Conservation (phyloP, 257 asterid genomes). For the Coffea eugenioides region DNA sequence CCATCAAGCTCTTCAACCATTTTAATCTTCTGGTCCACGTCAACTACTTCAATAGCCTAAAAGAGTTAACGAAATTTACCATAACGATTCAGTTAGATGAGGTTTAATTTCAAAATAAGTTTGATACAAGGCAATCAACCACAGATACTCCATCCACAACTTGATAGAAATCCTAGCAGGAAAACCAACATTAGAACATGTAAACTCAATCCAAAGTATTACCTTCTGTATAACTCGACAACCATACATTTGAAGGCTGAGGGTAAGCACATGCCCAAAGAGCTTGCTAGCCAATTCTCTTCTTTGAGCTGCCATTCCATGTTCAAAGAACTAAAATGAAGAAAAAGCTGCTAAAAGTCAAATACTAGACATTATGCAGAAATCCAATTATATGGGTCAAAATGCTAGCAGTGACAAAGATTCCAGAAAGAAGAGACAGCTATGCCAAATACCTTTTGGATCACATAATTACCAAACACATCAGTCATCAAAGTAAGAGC, state of each 20-base stretch:
- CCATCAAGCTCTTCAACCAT: conserved; percentile 96
- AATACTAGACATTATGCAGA: not conserved
- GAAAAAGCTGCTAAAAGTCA: not conserved
- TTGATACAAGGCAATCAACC: not conserved
- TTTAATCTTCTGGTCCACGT: conserved; percentile 83
- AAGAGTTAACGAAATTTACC: conserved; percentile 15
- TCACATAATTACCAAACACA: conserved; percentile 93
- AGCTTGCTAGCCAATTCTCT: conserved; percentile 84
- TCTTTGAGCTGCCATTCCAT: conserved; percentile 83
- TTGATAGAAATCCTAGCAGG: not conserved
- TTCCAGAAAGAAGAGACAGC: not conserved
- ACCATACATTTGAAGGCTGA: conserved; percentile 98
- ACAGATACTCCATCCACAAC: not conserved
- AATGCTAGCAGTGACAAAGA: not conserved
- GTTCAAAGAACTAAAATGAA: conserved; percentile 77
- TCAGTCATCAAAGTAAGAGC: conserved; percentile 90
- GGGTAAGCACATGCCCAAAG: conserved; percentile 79
- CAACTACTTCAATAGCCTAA: conserved; percentile 94
- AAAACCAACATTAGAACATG: not conserved
- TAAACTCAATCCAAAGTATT: not conserved
- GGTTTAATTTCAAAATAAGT: not conserved
- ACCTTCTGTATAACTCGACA: conserved; percentile 99
- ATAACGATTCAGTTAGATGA: not conserved
- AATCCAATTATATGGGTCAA: not conserved
- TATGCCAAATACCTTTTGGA: conserved; percentile 67